These are phyloP conservation scores for Ophidiomyces ophidiicola DNA, from an alignment of 2,329 filamentous ascomycete species.

Conservation along the genomic window DNA sequence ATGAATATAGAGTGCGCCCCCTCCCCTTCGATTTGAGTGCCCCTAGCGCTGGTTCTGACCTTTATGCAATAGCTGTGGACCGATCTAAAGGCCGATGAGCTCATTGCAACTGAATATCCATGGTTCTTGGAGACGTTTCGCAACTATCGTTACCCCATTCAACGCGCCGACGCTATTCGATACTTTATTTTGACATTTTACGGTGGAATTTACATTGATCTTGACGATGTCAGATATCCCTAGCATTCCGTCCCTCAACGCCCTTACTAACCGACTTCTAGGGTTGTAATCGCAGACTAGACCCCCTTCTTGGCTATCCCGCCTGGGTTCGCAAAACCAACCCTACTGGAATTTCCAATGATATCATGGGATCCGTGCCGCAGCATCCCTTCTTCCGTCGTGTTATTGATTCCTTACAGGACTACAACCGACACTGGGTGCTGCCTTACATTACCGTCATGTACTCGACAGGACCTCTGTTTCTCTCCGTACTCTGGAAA, in stretches of 20 bases:
- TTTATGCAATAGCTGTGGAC: constrained; percentile 58
- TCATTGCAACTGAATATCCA: constrained; percentile 61
- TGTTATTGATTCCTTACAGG: constrained; percentile 54
- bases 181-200: constrained; percentile 69
- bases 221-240: constrained; percentile 49
- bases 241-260: not conserved
- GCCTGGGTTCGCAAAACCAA: constrained; percentile 59
- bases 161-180: constrained; percentile 64
- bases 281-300: constrained; percentile 57
- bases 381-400: constrained; percentile 62
- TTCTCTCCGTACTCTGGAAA: constrained; percentile 63
- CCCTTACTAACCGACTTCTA: constrained; percentile 20
- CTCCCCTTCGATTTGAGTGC: not conserved
- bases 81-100: constrained; percentile 54
- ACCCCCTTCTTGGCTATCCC: constrained; percentile 55
- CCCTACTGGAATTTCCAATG: constrained; percentile 70
- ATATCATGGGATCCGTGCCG: constrained; percentile 62
- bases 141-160: constrained; percentile 60
- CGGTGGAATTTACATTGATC: constrained; percentile 69
- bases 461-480: constrained; percentile 64
- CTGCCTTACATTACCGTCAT: constrained; percentile 67
- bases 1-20: constrained; percentile 55
- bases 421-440: constrained; percentile 57
- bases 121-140: constrained; percentile 69
- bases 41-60: not conserved